Evolutionary conservation across 139 green algal species (phyloP), one percentile per base, ranked within the genome.

Genomic region (Pleodorina starrii): DNA sequence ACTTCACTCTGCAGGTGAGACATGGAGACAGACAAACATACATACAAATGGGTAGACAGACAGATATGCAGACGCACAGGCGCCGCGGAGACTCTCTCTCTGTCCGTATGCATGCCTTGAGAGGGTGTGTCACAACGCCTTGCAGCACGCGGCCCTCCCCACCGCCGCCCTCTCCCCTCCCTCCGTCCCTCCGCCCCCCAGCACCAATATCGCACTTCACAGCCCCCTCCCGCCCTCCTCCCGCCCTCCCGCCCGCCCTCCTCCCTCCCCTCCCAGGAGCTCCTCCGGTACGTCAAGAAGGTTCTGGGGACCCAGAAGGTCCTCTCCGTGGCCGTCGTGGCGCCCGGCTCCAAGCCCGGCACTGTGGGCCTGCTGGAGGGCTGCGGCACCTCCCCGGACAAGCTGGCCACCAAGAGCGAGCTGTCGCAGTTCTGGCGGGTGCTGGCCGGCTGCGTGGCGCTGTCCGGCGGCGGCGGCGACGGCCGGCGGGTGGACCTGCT

Each of bases 351-450:
- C 72, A 86, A 88, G 73, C 91, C 91, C 17, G 91, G 91, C 19
- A 38, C 32, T 12, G 88, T 94, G 44, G 83, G 69, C 4, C 68
- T 91, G 25, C 44, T 91, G 57, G 83, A 92, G 44, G 83, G 83
- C 23, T 10, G 36, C 9, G 73, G 29, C n/a, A 94, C 91, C 40
- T 90, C 75, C 0, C 77, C 85, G 2, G 85, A 91, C 5, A 91
- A 91, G 86, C 85, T 94, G 66, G 35, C 42, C 44, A 36, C 75
- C 32, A 86, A 75, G 32, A 73, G 50, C 21, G 91, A 94, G 86
- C 75, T 94, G 51, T 68, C 74, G 5, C 91, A 94, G 54, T 94
- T 94, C 83, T 94, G 91, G 91, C 81, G 91, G 1, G 89, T 91
- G 63, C 57, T 94, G 36, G 60, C 91, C 3, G 89, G 86, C 86